Base-by-base conservation (phyloP, 1,139 yeast genomes). In the Pichia sp. region DNA sequence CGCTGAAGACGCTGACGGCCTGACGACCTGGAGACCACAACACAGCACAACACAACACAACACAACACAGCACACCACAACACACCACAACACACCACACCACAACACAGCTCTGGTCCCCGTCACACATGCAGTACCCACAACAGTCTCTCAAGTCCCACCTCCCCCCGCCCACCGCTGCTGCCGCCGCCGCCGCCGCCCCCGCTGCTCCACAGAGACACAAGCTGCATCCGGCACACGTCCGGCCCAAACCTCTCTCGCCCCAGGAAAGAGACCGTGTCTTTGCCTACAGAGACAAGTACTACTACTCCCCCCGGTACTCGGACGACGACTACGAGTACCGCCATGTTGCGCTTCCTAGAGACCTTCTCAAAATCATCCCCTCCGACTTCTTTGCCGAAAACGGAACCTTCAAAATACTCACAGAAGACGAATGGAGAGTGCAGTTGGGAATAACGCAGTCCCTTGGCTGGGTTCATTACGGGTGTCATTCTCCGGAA, bases 401-500 rank as follows among this genome's bases (percentile, higher is more conserved):
- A 57, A 88, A 96, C 4, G 98, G 98, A 8, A 93, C 99, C 0
- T 76, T 95, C 61, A 83, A 96, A 60, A 88, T 95, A 52, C 74
- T 95, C 50, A 71, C 86, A 54, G 99, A 95, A 69, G 98, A 93
- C 61, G 99, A 95, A 70, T 95, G 99, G 99, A 79, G 99, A 69
- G 59, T 61, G 8, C 98, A 98, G 2, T 75, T 95, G 53, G 99
- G 99, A 5, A 90, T 95, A 63, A 95, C 99, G 13, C 99, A 93
- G 69, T 87, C 96, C 46, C 75, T 95, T 56, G 99, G 99, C 1
- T 95, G 99, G 99, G 95, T 80, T 49, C 99, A 95, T 69, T 95
- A 93, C 67, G 99, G 93, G 66, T 91, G 96, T 49, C 99, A 95
- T 70, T 86, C 97, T 0, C 99, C 99, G 38, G 99, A 95, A 69